Conservation (phyloP, 2,329 filamentous ascomycete genomes). For the Hyphodiscus sp. region DNA sequence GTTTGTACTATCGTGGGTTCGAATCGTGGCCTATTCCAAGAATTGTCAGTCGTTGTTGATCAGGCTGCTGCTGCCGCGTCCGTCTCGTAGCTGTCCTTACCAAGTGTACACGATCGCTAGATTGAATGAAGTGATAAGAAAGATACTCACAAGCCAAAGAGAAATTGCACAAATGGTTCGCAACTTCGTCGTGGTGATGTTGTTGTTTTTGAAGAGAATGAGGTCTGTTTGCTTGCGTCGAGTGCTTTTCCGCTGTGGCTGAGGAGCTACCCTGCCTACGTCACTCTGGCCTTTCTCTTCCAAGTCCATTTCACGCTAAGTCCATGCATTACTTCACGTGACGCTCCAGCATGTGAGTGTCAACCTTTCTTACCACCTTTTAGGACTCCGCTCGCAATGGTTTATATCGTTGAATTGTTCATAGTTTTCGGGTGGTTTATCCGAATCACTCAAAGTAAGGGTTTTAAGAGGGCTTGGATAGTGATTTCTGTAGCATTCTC, state of each 20-base stretch:
- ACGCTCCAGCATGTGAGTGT: too few species aligned
- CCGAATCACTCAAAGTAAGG: too few species aligned
- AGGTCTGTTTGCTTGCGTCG: background rate
- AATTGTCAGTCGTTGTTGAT: slow-evolving; percentile 17
- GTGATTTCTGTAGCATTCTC: too few species aligned
- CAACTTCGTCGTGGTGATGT: background rate
- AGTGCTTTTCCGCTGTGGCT: background rate
- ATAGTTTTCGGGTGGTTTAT: too few species aligned
- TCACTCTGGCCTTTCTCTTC: too few species aligned
- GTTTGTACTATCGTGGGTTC: slow-evolving; percentile 5
- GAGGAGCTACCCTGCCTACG: background rate
- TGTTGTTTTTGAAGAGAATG: background rate
- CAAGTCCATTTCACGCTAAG: too few species aligned
- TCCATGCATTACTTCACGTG: too few species aligned
- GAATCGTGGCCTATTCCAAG: slow-evolving; percentile 19
- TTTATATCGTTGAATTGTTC: too few species aligned
- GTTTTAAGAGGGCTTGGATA: too few species aligned
- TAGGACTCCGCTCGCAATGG: too few species aligned
- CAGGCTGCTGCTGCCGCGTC: slow-evolving; percentile 3
- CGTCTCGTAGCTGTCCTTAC: background rate
- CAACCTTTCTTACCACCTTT: too few species aligned
- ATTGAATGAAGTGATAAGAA: background rate
- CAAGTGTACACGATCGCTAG: background rate
- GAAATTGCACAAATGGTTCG: background rate
- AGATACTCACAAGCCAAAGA: background rate